Evolutionary conservation across 371 early-diverging fungal genomes (phyloP), one percentile per base, ranked within the genome.

Genomic region (Mortierella sp.): DNA sequence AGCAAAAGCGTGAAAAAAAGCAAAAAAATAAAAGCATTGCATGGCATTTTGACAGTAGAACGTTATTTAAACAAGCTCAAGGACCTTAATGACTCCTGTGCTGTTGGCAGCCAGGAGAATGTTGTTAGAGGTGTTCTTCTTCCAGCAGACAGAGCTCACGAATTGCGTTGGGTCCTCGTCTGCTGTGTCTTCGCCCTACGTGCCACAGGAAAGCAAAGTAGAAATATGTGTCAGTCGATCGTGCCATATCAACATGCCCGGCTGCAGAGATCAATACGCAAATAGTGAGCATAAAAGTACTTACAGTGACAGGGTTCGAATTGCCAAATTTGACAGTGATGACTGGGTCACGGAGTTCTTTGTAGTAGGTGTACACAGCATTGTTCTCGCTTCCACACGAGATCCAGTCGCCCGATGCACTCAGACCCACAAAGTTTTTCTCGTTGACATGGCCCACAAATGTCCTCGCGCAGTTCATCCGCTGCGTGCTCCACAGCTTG

Each of bases 341-440:
- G 8, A 96, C 91, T 0, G 98, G 98, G 19, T 90, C 88, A 70
- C 90, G 89, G 34, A 96, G 89, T 47, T 90, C 88, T 72, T 92
- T 92, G 89, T 96, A 94, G 81, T 98, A 98, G 0, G 95, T 91
- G 82, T 94, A 97, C 19, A 97, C 92, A 0, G 92, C 91, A 87
- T 98, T 97, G 71, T 94, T 95, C 84, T 98, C 98, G 82, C 96
- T 96, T 26, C 98, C 98, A 81, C 97, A 97, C 0, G 96, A 89
- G 79, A 98, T 95, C 94, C 96, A 97, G 77, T 97, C 95, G 7
- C 92, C 92, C 19, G 94, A 94, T 14, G 94, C 90, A 34, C 92
- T 91, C 63, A 97, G 88, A 2, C 98, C 98, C 11, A 97, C 98
- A 95, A 98, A 98, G 90, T 98, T 97, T 90, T 96, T 97, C 80